These are phyloP conservation scores for Fusarium denticulatum DNA, from an alignment of 2,329 filamentous ascomycete genomes.

Conservation along the genomic window DNA sequence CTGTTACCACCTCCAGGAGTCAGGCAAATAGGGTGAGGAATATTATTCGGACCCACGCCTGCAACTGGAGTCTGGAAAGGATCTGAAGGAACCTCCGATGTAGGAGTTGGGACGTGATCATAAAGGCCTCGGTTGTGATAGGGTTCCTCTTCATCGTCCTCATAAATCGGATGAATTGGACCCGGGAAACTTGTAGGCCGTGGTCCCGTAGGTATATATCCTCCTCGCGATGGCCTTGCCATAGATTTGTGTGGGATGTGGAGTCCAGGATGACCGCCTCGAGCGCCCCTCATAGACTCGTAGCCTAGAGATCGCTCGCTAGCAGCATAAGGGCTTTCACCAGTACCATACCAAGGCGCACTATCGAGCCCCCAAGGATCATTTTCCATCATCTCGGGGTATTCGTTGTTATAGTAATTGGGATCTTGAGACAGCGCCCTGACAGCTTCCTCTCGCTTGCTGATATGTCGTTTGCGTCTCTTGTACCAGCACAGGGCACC, in stretches of 20 bases:
- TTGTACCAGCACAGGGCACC: constrained; percentile 63
- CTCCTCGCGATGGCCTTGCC: constrained; percentile 43
- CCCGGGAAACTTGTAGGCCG: constrained; percentile 49
- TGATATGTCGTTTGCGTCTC: constrained; percentile 49
- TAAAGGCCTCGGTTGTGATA: constrained; percentile 43
- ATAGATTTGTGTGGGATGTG: constrained; percentile 50
- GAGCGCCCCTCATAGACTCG: constrained; percentile 57
- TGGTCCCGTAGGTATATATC: constrained; percentile 47
- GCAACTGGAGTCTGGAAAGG: constrained; percentile 61
- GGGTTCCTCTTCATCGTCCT: constrained; percentile 64
- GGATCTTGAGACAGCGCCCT: constrained; percentile 61
- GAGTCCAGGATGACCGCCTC: constrained; percentile 38
- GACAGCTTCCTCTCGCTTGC: constrained; percentile 58
- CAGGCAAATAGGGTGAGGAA: constrained; percentile 34
- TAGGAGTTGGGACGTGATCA: constrained; percentile 46
- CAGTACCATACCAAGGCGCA: constrained; percentile 57
- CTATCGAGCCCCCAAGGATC: constrained; percentile 41
- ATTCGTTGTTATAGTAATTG: constrained; percentile 55
- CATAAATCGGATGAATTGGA: constrained; percentile 67
- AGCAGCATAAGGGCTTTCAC: constrained; percentile 54
- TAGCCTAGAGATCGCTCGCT: constrained; percentile 58
- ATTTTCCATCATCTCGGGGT: constrained; percentile 59
- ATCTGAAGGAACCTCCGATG: constrained; percentile 54
- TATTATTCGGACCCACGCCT: constrained; percentile 17
- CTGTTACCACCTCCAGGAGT: constrained; percentile 45